Base-by-base conservation (phyloP, 441 rosid species). In the Pelargonium cotyledonis region DNA sequence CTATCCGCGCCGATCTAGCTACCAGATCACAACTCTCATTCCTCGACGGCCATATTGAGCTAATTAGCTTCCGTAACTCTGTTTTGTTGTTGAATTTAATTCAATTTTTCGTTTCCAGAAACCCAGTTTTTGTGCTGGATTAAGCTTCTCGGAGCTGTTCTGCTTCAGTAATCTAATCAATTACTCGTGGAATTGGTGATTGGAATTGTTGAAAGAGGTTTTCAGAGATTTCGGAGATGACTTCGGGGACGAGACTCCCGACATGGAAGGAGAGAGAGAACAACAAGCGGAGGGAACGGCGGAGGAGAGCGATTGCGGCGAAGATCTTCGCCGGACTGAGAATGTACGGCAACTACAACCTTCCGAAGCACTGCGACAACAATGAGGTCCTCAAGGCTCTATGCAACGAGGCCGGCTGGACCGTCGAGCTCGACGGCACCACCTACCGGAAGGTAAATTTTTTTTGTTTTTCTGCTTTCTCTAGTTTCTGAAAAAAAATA, bases 321-420 rank as follows among this genome's bases (percentile, higher is more conserved):
- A 88, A 88, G 89, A 86, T 88, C 51, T 86, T 80, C 77, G 5
- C 88, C 5, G 94, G 94, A 2, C 94, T 86, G 44, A 73, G 91
- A 47, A 83, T 88, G 74, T 88, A 88, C 76, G 94, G 94, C 0
- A 88, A 81, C 76, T 88, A 68, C 73, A 88, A 85, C 74, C 89
- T 88, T 31, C 91, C 91, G 58, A 88, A 88, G 67, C 94, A 86
- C 73, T 85, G 94, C 41, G 90, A 88, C 76, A 88, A 88, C 70
- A 88, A 86, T 75, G 94, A 88, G 69, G 94, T 88, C 51, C 82
- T 88, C 76, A 85, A 88, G 72, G 94, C 94, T 72, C 89, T 86
- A 10, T 88, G 94, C 38, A 14, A 73, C 10, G 91, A 88, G 70
- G 94, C 94, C 63, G 89, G 91, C 65, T 86, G 94, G 91, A 68